Conservation (phyloP, 768 basidiomycete genomes). For the Suillus placidus region DNA sequence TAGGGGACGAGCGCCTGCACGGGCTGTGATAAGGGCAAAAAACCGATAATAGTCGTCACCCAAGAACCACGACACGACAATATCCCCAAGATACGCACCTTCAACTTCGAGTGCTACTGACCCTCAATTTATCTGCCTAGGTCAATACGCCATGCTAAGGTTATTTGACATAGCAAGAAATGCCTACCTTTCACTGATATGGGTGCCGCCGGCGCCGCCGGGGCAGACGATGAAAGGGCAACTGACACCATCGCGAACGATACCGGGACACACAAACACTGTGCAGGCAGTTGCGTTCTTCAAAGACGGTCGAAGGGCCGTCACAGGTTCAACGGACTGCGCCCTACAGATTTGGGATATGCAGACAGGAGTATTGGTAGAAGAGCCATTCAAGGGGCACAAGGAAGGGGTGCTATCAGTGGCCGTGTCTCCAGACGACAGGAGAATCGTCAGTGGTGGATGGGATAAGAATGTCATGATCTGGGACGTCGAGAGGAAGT, state of each 20-base stretch:
- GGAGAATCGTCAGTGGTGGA: slow-evolving; percentile 26
- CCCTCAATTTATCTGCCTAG: not conserved
- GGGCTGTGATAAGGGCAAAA: not conserved
- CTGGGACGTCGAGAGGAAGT: slow-evolving; percentile 28
- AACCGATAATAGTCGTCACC: not conserved
- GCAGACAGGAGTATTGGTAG: not conserved
- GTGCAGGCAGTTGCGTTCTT: slow-evolving; percentile 33
- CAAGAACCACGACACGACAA: not conserved
- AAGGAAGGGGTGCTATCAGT: not conserved
- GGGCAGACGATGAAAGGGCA: not conserved
- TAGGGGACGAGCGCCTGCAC: not conserved
- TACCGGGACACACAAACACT: slow-evolving; percentile 26
- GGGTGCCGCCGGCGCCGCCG: too few species aligned
- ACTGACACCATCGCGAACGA: not conserved
- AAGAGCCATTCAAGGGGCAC: slow-evolving; percentile 1
- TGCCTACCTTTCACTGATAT: not conserved
- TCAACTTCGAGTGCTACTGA: not conserved
- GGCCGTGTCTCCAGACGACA: slow-evolving; percentile 3
- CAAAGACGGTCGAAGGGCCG: slow-evolving; percentile 26
- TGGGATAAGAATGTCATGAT: slow-evolving; percentile 33
- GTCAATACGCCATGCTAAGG: not conserved
- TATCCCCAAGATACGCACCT: not conserved
- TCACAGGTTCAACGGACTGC: slow-evolving; percentile 31
- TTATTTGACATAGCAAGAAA: not conserved
- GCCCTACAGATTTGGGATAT: slow-evolving; percentile 17